phyloP scores from a whole-genome alignment of 1,139 yeast species.

The Yueomyces sp. region DNA sequence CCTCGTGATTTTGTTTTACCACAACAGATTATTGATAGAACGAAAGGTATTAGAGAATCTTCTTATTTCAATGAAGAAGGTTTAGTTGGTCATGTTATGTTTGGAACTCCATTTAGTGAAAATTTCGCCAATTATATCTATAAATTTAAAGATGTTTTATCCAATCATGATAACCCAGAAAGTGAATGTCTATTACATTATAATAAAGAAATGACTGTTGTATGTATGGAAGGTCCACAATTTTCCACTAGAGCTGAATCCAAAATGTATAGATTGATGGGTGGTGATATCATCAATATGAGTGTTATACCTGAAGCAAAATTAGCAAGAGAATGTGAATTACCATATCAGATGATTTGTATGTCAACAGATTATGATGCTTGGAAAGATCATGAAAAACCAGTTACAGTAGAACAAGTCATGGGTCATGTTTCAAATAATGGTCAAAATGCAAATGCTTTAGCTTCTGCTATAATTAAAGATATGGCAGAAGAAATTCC shows the following conservation, averaged over 20 bases:
- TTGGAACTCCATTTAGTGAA: constrained; percentile 91
- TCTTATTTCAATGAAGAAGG: constrained; percentile 81
- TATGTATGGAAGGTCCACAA: constrained; percentile 99
- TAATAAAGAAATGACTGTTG: constrained; percentile 61
- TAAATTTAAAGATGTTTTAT: constrained; percentile 43
- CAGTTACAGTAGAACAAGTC: constrained; percentile 94
- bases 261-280: constrained; percentile 73
- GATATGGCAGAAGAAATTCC: constrained; percentile 51
- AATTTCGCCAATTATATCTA: constrained; percentile 50
- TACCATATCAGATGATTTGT: constrained; percentile 93
- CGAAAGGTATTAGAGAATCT: constrained; percentile 85
- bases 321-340: constrained; percentile 93
- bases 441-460: constrained; percentile 68
- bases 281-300: constrained; percentile 94
- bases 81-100: constrained; percentile 91
- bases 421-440: constrained; percentile 84
- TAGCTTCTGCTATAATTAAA: constrained; percentile 60
- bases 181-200: constrained; percentile 22
- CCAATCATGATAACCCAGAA: constrained; percentile 29
- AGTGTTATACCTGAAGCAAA: constrained; percentile 92
- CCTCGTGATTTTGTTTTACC: constrained; percentile 95
- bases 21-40: constrained; percentile 89
- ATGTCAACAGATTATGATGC: constrained; percentile 99
- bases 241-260: constrained; percentile 98
- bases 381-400: constrained; percentile 90